Base-by-base conservation (phyloP, 768 basidiomycete genomes). In the Hirschioporus abietinus region DNA sequence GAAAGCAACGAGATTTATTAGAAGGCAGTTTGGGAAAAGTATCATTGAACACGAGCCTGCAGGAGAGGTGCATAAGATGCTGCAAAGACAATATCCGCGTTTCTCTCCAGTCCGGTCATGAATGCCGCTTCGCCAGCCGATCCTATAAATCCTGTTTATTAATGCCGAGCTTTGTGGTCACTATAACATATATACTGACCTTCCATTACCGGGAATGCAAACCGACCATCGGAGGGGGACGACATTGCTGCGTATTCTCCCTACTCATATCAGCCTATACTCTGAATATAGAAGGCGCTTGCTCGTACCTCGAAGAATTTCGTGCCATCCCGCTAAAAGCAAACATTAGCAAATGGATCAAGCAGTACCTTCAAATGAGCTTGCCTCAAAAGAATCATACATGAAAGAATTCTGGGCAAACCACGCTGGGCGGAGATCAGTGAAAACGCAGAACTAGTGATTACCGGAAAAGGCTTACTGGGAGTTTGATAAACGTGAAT, bases 201-300 rank as follows among this genome's bases (percentile, higher is more conserved):
- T 72, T 83, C 77, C 72, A 88, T 78, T 7, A 83, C 85, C 0
- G 87, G 87, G 72, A 81, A 88, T 20, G 72, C 71, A 10, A 88
- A 74, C 24, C 85, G 82, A 23, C 84, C 86, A 7, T 79, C 65
- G 4, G 75, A 70, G 4, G 79, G 74, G 0, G 77, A 70, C 0
- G 85, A 87, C 36, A 85, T 84, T 6, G 82, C 83, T 15, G 88
- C 85, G 66, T 88, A 88, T 76, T 89, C 87, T 10, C 88, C 86
- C 81, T 82, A 68, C 17, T 65, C 63, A 30, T 62, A 5, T 26
- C 35, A 12, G 36, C 7, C n/a, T 24, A 63, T 18, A 17, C 63
- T 57, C 63, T 64, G 3, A 23, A 36, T 10, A 64, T 25, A 3
- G 30, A 30, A 64, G 25, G 63, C 30, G 9, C 25, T 36, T 26